Base-by-base conservation (phyloP, 108 stramenopile species). In the Fragilaria radians region DNA sequence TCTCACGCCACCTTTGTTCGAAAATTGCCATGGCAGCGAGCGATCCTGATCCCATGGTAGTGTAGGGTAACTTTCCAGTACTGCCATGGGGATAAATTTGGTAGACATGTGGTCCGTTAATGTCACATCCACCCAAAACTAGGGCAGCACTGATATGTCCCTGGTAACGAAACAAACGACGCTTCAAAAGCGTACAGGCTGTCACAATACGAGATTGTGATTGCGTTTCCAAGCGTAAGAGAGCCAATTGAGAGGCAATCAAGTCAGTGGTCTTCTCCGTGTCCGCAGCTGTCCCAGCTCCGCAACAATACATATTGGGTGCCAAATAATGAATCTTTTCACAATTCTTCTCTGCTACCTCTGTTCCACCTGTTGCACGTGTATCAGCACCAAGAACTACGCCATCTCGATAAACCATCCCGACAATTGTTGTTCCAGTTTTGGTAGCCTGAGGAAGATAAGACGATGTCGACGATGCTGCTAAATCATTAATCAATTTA, bases 271-370 rank as follows among this genome's bases (percentile, higher is more conserved):
- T 96, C 72, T 96, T 97, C 67, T 99, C 97, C 26, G 95, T 96
- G 64, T 99, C 99, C 52, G 97, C 99, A 42, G 97, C 97, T 0
- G 97, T 99, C 18, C 98, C 96, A n/a, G 98, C 93, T 21, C 99
- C 97, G 76, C 96, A 97, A 77, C 99, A 99, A 73, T 96, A 97
- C 52, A 99, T 96, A 72, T 99, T 99, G 68, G 94, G 94, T 0
- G 97, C 96, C 51, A 99, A 57, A 88, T 97, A 98, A 70, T 99
- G 99, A 55, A 99, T 98, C 74, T 99, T 98, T 70, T 95, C 92
- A 66, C 99, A 99, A 71, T 97, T 96, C 77, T 97, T 97, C 74
- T 99, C 99, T 46, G 91, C 95, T 5, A 99, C 96, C 65, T 95
- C 95, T 19, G 83, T 74, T 27, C 89, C 96, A 46, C 82, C 82